phyloP scores from a whole-genome alignment of 2,329 filamentous ascomycete genomes.

The Dryadomyces sulphureus region DNA sequence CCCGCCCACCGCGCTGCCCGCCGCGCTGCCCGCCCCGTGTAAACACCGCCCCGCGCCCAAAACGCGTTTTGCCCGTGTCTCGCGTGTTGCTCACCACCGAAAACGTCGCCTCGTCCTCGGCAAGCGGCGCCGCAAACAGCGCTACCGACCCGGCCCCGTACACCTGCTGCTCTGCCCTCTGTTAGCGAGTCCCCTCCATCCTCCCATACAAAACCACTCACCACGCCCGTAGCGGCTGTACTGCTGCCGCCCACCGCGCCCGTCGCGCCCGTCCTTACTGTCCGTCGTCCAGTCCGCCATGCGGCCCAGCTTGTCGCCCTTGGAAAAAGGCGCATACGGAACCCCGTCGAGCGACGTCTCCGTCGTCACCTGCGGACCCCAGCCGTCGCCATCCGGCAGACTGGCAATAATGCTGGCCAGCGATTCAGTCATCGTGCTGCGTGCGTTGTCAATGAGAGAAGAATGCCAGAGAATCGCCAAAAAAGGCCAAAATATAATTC shows the following conservation, averaged over 20 bases:
- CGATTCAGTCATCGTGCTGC: conserved; percentile 10
- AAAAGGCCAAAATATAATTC: neutral
- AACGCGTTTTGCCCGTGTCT: conserved; percentile 73
- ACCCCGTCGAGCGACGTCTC: conserved; percentile 90
- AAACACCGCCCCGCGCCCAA: conserved; percentile 79
- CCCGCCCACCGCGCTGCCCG: conserved; percentile 60
- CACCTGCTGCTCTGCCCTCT: conserved; percentile 68
- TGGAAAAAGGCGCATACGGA: conserved; percentile 94
- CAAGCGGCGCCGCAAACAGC: conserved; percentile 77
- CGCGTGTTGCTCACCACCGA: conserved; percentile 93
- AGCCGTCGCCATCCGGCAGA: conserved; percentile 63
- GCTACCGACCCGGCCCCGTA: conserved; percentile 82
- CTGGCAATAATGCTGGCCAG: conserved; percentile 51
- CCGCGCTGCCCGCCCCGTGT: conserved; percentile 64
- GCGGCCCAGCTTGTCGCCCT: conserved; percentile 94
- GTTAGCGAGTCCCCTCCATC: neutral
- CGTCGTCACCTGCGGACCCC: conserved; percentile 71
- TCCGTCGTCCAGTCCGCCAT: conserved; percentile 98
- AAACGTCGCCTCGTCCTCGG: conserved; percentile 94
- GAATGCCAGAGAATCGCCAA: neutral
- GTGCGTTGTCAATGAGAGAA: neutral
- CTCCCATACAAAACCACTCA: conserved; percentile 23
- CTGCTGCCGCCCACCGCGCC: conserved; percentile 63
- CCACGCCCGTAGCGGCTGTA: conserved; percentile 92
- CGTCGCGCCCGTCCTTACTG: conserved; percentile 65